Base-by-base conservation (phyloP, 2,329 filamentous ascomycete genomes). In the Colletotrichum orbiculare region DNA sequence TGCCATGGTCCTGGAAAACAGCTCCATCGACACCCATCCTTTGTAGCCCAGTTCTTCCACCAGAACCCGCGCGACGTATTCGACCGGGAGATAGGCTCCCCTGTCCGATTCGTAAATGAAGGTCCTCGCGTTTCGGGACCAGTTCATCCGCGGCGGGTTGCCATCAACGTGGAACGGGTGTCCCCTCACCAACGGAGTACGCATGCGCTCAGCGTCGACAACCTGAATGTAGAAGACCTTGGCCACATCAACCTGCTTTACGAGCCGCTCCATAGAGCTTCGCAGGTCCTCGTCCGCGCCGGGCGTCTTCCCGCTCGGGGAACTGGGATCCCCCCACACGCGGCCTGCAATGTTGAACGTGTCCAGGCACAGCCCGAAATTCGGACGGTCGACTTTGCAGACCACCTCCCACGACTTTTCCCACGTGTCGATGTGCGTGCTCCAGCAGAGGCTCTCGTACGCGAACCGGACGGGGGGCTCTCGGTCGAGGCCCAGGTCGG, bases 301-400 rank as follows among this genome's bases (percentile, higher is more conserved):
- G 0, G 76, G 67, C 0, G 79, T 85, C 68, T 82, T 81, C 4
- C 89, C 86, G 0, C 79, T 79, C 0, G 78, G 68, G 0, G 82
- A 75, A 0, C 86, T 76, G 0, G 91, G 91, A 70, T 94, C 17
- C 17, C 17, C 91, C 69, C 87, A 94, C 60, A 92, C 85, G 2
- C 87, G 78, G 0, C 87, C 91, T 0, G 90, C 86, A 64, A 94
- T 90, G 74, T 94, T 92, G 78, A 92, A 94, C 0, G 89, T 92
- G 75, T 94, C 91, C n/a, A 94, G 81, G 72, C 90, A 93, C 41
- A 93, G 79, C 5, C 91, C 91, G 71, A 94, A 92, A 75, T 94
- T 94, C 6, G 83, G 76, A 5, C 89, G 76, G 73, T 91, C 81
- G 33, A 94, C 90, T 2, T 77, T 78, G 69, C 82, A 76, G 1